Base-by-base conservation (phyloP, 208 protist genomes). In the Vickermania ingenoplastis region DNA sequence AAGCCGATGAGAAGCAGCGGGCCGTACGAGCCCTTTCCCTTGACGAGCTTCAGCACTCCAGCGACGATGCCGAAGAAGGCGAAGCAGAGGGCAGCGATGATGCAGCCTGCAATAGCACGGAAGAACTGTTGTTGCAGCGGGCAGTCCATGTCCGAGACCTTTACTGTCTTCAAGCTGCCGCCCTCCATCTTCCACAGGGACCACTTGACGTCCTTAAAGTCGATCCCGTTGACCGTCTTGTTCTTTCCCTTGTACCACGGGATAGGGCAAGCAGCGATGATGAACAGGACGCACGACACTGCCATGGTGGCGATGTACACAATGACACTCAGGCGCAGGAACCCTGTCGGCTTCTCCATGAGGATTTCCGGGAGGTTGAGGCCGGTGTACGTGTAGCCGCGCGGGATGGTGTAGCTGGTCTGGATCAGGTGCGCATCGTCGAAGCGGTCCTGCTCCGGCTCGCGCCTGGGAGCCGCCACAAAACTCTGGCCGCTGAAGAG, bases 91-190 rank as follows among this genome's bases (percentile, higher is more conserved):
- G 63, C 73, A 31, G 76, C 65, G 50, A 87, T 77, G 53, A 55
- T 74, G 55, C 57, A 70, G 24, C 52, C 71, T 28, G 74, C 63
- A 51, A 87, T 87, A 50, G 58, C 61, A 45, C 81, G 76, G 57
- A 71, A 79, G 62, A 81, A 87, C 63, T 87, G 80, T 59, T 86
- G 80, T 61, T 86, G 64, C 23, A 79, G 45, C 3, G 75, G 71
- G 61, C 79, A 86, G 41, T 26, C 25, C 51, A 80, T 62, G 0
- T 31, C 41, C 31, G 50, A 53, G 5, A 78, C 50, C 4, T 41
- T 58, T 13, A 83, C 24, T 3, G 21, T 17, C 0, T 62, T 25
- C 41, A 75, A 50, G 36, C 22, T 31, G 50, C 73, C 73, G 25
- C 72, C 74, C 53, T 55, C 49, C 41, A 69, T 48, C 24, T 64